A percentile compares a stretch with the other conserved stretches of the same genome.
Evolutionary conservation across 441 rosid species (phyloP).

Genomic region (Cnidoscolus chayamansa): DNA sequence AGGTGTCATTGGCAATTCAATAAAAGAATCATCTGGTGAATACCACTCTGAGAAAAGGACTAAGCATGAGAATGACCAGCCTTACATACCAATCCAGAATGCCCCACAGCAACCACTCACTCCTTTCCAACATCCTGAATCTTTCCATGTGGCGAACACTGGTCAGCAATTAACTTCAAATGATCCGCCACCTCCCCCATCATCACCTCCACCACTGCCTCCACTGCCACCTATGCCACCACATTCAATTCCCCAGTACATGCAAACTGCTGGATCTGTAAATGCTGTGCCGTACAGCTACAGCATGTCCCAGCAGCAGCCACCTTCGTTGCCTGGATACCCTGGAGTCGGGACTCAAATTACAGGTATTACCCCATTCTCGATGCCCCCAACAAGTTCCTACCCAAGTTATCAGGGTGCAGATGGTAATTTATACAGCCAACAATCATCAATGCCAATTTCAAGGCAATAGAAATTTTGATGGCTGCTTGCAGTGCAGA

Average conservation of each 20-base stretch:
- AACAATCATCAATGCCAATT: conserved; percentile 50
- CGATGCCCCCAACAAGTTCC: conserved; percentile 35
- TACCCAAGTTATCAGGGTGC: conserved; percentile 55
- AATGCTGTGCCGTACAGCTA: conserved; percentile 49
- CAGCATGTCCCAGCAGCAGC: conserved; percentile 46
- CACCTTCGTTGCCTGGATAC: conserved; percentile 38
- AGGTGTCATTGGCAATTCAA: conserved; percentile 54
- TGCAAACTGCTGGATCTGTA: conserved; percentile 49
- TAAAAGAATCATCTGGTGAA: conserved; percentile 44
- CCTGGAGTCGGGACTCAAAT: conserved; percentile 31
- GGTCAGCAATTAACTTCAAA: conserved; percentile 29
- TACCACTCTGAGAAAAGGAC: conserved; percentile 65
- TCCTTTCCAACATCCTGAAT: conserved; percentile 29
- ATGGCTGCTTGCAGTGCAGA: conserved; percentile 16
- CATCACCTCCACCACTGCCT: conserved; percentile 48
- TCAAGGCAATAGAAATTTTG: conserved; percentile 49
- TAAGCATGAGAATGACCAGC: conserved; percentile 59
- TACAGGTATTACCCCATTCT: conserved; percentile 41
- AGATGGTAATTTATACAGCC: conserved; percentile 58
- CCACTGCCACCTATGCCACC: conserved; percentile 60
- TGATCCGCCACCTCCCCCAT: conserved; percentile 50
- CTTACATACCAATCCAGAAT: conserved; percentile 44
- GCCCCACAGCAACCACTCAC: conserved; percentile 31
- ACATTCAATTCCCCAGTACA: conserved; percentile 45
- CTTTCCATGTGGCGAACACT: conserved; percentile 38